phyloP scores from a whole-genome alignment of 1,139 yeast species.

The Yamadazyma oceani region DNA sequence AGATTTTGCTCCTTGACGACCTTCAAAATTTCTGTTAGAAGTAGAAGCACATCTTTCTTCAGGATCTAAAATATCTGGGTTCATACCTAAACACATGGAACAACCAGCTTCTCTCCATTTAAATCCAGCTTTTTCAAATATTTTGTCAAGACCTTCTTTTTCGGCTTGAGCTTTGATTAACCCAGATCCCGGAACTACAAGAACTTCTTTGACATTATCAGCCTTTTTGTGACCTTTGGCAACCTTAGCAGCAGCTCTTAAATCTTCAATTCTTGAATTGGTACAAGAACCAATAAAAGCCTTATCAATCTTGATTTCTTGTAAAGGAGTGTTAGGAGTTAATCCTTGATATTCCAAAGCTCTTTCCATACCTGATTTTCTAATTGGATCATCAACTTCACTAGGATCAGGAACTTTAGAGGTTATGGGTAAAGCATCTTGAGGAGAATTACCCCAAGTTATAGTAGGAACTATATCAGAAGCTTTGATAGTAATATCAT shows the following conservation, averaged over 20 bases:
- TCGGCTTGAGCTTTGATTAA: conserved; percentile 92
- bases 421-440: conserved; percentile 94
- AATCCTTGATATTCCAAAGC: conserved; percentile 93
- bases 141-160: conserved; percentile 87
- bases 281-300: conserved; percentile 98
- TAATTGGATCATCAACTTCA: conserved; percentile 67
- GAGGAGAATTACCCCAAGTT: conserved; percentile 99
- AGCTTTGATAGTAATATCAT: conserved; percentile 78
- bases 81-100: conserved; percentile 99
- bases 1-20: conserved; percentile 97
- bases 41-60: conserved; percentile 98
- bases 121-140: conserved; percentile 89
- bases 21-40: conserved; percentile 97
- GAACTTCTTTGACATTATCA: conserved; percentile 71
- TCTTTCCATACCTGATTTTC: conserved; percentile 82
- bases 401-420: conserved; percentile 89
- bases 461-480: conserved; percentile 90
- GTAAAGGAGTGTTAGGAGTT: conserved; percentile 75
- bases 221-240: conserved; percentile 92
- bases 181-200: conserved; percentile 98
- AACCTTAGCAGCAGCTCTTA: conserved; percentile 91
- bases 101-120: conserved; percentile 99
- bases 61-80: conserved; percentile 93
- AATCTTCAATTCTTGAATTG: conserved; percentile 95
- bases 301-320: conserved; percentile 76